Percentiles rank a stretch among this genome's conserved stretches.
Evolutionary conservation across 1,139 yeast species (phyloP).

Genomic region (Geotrichum macrosporum): DNA sequence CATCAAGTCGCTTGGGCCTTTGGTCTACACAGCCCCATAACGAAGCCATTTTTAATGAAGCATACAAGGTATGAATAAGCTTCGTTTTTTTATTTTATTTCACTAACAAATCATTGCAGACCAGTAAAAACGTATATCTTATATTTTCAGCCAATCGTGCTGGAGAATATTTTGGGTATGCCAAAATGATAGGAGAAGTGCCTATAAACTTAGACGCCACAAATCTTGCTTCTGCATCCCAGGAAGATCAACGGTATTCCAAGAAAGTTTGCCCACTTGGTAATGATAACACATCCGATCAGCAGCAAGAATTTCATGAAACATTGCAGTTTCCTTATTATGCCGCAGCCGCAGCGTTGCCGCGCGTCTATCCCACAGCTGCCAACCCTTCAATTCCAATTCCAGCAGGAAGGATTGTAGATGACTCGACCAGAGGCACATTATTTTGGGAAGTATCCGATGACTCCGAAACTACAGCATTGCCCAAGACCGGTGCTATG

Average conservation of each 20-base stretch:
- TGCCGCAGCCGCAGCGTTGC: slow-evolving; percentile 11
- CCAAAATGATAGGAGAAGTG: slow-evolving; percentile 37
- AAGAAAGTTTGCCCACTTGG: neutral
- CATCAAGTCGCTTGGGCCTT: slow-evolving; percentile 34
- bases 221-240: neutral
- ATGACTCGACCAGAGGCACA: slow-evolving; percentile 40
- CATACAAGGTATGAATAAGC: slow-evolving; percentile 33
- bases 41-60: slow-evolving; percentile 37
- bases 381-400: slow-evolving; percentile 28
- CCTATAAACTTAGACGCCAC: slow-evolving; percentile 19
- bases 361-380: slow-evolving; percentile 26
- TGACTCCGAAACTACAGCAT: slow-evolving; percentile 18
- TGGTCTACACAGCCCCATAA: slow-evolving; percentile 44
- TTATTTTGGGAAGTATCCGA: slow-evolving; percentile 40
- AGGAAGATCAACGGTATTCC: neutral
- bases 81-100: slow-evolving; percentile 3
- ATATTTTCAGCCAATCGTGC: slow-evolving; percentile 42
- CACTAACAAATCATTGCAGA: slow-evolving; percentile 17
- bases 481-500: slow-evolving; percentile 1
- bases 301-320: neutral
- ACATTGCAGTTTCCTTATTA: slow-evolving; percentile 5
- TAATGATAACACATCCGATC: too few relatives aligned
- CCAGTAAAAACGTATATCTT: slow-evolving; percentile 38
- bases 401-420: slow-evolving; percentile 42
- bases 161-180: slow-evolving; percentile 42